phyloP scores from a whole-genome alignment of 1,284 basidiomycete genomes.

The Trametes pubescens region DNA sequence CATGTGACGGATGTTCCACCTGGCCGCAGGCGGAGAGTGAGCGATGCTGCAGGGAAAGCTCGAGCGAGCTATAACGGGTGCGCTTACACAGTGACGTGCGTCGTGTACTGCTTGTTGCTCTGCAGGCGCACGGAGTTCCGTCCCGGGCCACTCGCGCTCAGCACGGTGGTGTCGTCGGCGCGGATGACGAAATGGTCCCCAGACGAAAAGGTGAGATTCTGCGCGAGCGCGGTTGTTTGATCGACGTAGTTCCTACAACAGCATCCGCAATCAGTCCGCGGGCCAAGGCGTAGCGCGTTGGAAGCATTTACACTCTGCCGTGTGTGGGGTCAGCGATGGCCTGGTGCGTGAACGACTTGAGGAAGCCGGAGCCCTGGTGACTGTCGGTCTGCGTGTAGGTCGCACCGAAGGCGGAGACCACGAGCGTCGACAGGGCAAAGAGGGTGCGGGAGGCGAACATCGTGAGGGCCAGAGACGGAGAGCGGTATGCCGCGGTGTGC shows the following conservation, averaged over 20 bases:
- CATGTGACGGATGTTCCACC: slow-evolving; percentile 63
- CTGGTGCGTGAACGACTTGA: slow-evolving; percentile 55
- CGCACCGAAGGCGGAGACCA: slow-evolving; percentile 32
- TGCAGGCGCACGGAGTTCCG: slow-evolving; percentile 66
- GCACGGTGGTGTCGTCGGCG: slow-evolving; percentile 56
- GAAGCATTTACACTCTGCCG: slow-evolving; percentile 60
- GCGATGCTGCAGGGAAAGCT: slow-evolving; percentile 1
- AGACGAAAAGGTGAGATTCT: slow-evolving; percentile 42
- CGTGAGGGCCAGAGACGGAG: slow-evolving; percentile 9
- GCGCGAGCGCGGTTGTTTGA: slow-evolving; percentile 39
- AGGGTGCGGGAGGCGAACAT: slow-evolving; percentile 25
- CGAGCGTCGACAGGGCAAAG: slow-evolving; percentile 23
- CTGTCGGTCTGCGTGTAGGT: slow-evolving; percentile 53
- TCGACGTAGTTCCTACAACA: slow-evolving; percentile 45
- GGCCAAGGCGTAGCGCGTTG: not conserved
- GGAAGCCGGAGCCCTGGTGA: slow-evolving; percentile 55
- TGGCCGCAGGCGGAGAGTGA: slow-evolving; percentile 33
- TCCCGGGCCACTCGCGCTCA: slow-evolving; percentile 57
- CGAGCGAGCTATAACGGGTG: not conserved
- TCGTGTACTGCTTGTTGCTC: slow-evolving; percentile 59
- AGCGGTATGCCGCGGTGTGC: slow-evolving; percentile 3
- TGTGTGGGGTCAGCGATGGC: slow-evolving; percentile 64
- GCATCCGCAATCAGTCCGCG: slow-evolving; percentile 4
- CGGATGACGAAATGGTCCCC: slow-evolving; percentile 49
- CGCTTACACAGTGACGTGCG: slow-evolving; percentile 64